These are phyloP conservation scores for Medicago lupulina DNA, from an alignment of 306 rosid genomes.

Conservation along the genomic window DNA sequence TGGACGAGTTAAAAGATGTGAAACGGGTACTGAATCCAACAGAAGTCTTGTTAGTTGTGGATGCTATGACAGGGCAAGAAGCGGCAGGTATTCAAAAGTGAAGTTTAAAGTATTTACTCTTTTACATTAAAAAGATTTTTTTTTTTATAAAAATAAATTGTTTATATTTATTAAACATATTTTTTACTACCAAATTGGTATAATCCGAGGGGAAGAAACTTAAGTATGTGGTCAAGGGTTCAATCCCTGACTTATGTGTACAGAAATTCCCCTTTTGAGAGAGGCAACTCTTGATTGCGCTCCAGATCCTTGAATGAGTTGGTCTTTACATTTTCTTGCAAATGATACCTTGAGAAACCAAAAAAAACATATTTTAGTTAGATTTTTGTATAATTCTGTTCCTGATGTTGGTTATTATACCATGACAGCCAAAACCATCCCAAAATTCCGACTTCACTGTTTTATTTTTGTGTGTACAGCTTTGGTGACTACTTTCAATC, in stretches of 20 bases:
- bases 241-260: background rate
- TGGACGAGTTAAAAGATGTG: slow-evolving; percentile 97
- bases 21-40: slow-evolving; percentile 79
- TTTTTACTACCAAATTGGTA: background rate
- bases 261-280: background rate
- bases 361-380: background rate
- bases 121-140: background rate
- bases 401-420: too few species aligned
- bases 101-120: slow-evolving; percentile 33
- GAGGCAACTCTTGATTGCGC: background rate
- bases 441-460: slow-evolving; percentile 36
- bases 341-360: background rate
- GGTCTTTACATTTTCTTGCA: background rate
- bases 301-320: background rate
- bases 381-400: slow-evolving; percentile 12
- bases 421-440: background rate
- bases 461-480: slow-evolving; percentile 55
- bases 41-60: slow-evolving; percentile 94
- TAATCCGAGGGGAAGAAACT: background rate
- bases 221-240: slow-evolving; percentile 13
- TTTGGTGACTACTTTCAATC: slow-evolving; percentile 88
- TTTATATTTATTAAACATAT: slow-evolving; percentile 31
- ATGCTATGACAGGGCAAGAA: slow-evolving; percentile 99
- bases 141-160: slow-evolving; percentile 9
- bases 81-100: slow-evolving; percentile 79